Conservation (phyloP, 768 basidiomycete genomes). For the Hygrocybe coccinea region DNA sequence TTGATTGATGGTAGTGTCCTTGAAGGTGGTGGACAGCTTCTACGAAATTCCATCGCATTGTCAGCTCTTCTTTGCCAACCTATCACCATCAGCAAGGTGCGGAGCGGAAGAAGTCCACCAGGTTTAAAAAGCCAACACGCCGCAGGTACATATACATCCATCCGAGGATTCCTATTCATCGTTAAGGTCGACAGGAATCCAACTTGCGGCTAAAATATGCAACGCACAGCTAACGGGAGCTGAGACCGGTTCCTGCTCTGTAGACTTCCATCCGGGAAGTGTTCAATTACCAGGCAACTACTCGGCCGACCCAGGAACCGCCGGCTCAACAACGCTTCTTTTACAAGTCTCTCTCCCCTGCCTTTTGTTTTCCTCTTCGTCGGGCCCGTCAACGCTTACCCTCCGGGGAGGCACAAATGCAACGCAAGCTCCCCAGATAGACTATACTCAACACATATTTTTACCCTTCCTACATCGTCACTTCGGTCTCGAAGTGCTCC, state of each 20-base stretch:
- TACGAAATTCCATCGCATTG: constrained; percentile 63
- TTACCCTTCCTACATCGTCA: constrained; percentile 62
- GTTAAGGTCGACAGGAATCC: constrained; percentile 44
- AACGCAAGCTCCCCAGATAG: constrained; percentile 64
- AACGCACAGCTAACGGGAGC: constrained; percentile 52
- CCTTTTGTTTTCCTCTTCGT: constrained; percentile 48
- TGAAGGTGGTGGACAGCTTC: constrained; percentile 67
- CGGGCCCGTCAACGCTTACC: constrained; percentile 42
- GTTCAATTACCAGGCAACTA: constrained; percentile 40
- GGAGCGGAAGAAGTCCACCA: constrained; percentile 51
- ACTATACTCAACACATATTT: constrained; percentile 62
- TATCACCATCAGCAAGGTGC: constrained; percentile 56
- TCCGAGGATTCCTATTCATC: not conserved
- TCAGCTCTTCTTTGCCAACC: constrained; percentile 62
- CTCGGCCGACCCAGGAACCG: constrained; percentile 49
- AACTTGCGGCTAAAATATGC: constrained; percentile 59
- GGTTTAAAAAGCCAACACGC: constrained; percentile 73
- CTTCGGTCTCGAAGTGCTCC: constrained; percentile 43
- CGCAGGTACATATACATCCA: constrained; percentile 41
- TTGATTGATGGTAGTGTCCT: constrained; percentile 47
- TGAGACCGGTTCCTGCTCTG: constrained; percentile 43
- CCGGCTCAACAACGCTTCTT: constrained; percentile 63
- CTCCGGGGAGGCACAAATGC: constrained; percentile 75
- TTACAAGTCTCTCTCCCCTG: constrained; percentile 69
- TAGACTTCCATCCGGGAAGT: constrained; percentile 54